Percentiles rank a stretch among this genome's conserved stretches.
Conservation (phyloP, 768 basidiomycete species). For the Lactarius tabidus region DNA sequence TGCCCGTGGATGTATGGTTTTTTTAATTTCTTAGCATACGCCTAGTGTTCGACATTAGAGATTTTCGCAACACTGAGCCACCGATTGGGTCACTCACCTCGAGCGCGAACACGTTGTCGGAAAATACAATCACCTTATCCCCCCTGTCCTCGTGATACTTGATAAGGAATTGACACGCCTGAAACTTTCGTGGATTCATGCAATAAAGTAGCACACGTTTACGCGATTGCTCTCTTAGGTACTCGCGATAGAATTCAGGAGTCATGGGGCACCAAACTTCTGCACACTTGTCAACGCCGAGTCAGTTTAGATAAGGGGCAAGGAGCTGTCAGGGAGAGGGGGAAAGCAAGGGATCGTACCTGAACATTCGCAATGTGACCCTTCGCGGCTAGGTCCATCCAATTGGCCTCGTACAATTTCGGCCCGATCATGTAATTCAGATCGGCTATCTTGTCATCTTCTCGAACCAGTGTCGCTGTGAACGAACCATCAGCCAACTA, state of each 20-base stretch:
- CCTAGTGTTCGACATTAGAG: slow-evolving; percentile 39
- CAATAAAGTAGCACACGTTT: slow-evolving; percentile 96
- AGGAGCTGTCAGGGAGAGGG: slow-evolving; percentile 6
- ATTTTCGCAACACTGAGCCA: background rate
- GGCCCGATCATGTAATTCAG: slow-evolving; percentile 99
- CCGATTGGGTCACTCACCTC: slow-evolving; percentile 53
- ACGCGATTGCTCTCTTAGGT: slow-evolving; percentile 86
- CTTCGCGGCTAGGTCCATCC: slow-evolving; percentile 99
- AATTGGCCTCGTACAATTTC: slow-evolving; percentile 98
- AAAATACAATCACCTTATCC: slow-evolving; percentile 99
- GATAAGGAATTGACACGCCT: slow-evolving; percentile 98
- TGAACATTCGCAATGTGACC: slow-evolving; percentile 99
- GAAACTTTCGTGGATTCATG: slow-evolving; percentile 99
- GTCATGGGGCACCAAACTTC: slow-evolving; percentile 99
- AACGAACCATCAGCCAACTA: slow-evolving; percentile 11
- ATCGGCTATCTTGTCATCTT: slow-evolving; percentile 98
- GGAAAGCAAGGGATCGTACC: slow-evolving; percentile 43
- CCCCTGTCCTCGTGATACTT: slow-evolving; percentile 97
- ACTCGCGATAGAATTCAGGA: slow-evolving; percentile 98
- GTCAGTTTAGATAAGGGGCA: slow-evolving; percentile 11
- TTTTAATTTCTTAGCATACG: slow-evolving; percentile 88
- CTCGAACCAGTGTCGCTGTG: slow-evolving; percentile 92
- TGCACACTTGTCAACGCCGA: slow-evolving; percentile 63
- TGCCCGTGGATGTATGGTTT: slow-evolving; percentile 97
- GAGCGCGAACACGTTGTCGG: slow-evolving; percentile 95